phyloP scores from a whole-genome alignment of 441 rosid species.

The Eruca vesicaria region DNA sequence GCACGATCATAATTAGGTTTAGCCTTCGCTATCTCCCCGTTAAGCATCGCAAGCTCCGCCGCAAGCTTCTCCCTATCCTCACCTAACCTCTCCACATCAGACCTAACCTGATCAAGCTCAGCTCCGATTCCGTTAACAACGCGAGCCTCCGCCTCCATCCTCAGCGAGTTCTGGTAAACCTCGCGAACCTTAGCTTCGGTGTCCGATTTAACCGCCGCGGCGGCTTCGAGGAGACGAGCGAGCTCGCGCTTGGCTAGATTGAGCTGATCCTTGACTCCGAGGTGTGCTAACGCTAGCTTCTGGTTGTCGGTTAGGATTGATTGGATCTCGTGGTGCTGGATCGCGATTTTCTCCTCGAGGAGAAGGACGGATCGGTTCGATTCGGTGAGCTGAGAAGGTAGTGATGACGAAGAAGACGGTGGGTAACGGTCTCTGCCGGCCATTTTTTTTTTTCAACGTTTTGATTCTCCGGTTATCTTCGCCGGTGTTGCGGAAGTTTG shows the following conservation, averaged over 20 bases:
- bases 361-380: slow-evolving; percentile 26
- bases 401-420: neutral
- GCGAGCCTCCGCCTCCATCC: slow-evolving; percentile 65
- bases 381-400: slow-evolving; percentile 10
- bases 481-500: neutral
- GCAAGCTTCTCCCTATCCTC: slow-evolving; percentile 44
- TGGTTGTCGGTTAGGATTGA: slow-evolving; percentile 66
- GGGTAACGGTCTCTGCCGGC: slow-evolving; percentile 22
- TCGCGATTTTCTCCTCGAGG: slow-evolving; percentile 70
- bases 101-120: slow-evolving; percentile 59
- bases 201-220: slow-evolving; percentile 53
- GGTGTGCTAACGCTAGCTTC: slow-evolving; percentile 54
- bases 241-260: slow-evolving; percentile 55
- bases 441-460: slow-evolving; percentile 19
- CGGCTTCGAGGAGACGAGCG: slow-evolving; percentile 42
- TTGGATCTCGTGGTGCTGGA: slow-evolving; percentile 73
- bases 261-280: slow-evolving; percentile 70
- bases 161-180: slow-evolving; percentile 61
- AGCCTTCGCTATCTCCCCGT: slow-evolving; percentile 48
- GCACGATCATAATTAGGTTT: slow-evolving; percentile 48
- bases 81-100: slow-evolving; percentile 47
- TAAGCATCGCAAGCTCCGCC: slow-evolving; percentile 44
- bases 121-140: slow-evolving; percentile 44
- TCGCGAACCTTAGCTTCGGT: slow-evolving; percentile 69
- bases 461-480: slow-evolving; percentile 8